Base-by-base conservation (phyloP, 2,329 filamentous ascomycete species). In the Cladosporium velox region DNA sequence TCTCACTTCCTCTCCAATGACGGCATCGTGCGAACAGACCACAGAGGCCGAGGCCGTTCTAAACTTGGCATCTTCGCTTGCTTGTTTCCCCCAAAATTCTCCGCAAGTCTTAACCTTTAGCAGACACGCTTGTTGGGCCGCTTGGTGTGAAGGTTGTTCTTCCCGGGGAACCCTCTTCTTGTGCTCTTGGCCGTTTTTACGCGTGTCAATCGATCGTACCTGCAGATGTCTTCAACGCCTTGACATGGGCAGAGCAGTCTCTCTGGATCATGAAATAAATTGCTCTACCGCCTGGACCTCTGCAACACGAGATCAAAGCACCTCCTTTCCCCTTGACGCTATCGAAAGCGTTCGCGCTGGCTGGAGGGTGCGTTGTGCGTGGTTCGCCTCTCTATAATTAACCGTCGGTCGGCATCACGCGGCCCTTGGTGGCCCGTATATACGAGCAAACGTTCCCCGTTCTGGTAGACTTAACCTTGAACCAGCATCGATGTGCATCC, bases 361-460 rank as follows among this genome's bases (percentile, higher is more conserved):
- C 52, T 55, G 52, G 28, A 55, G 30, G 18, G 52, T 34, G 52
- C 11, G 28, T 15, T 6, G 28, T 34, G 52, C 11, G 28, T 15
- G 7, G 28, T 55, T 18, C 52, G 28, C 38, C n/a, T 30, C 57
- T 55, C 61, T 64, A 64, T 64, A 24, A 44, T 64, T 64, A 64
- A 55, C 59, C 28, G 30, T 44, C 61, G 61, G 30, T 44, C 61
- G 61, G 51, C 61, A 64, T 64, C 61, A 64, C 61, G 61, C 61
- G 61, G 61, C 61, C 61, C 18, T 47, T 18, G 35, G 51, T 54
- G 35, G 61, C 35, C 61, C 61, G 51, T 57, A 64, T 57, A 57
- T 64, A 64, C 61, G 61, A 64, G 35, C 61, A 18, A 64, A 41
- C 49, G 51, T 64, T 64, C 15, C 61, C 61, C 35, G 26, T 57